These are phyloP conservation scores for Barnettozyma salicaria DNA, from an alignment of 805 yeast genomes.

Conservation along the genomic window DNA sequence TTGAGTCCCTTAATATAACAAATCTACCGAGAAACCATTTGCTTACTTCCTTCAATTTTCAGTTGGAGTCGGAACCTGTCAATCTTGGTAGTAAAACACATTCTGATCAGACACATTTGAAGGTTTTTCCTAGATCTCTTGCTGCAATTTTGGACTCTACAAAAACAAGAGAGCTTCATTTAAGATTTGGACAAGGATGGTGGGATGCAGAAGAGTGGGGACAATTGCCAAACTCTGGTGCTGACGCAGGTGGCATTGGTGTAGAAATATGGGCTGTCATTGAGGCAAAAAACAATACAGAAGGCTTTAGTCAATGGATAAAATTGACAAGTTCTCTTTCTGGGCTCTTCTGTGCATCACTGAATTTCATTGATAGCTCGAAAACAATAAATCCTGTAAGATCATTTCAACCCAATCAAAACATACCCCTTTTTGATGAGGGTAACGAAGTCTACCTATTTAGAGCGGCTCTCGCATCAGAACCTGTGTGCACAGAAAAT, in stretches of 20 bases:
- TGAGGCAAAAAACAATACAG: constrained; percentile 50
- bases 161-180: constrained; percentile 66
- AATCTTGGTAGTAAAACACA: constrained; percentile 19
- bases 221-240: constrained; percentile 64
- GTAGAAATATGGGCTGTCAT: constrained; percentile 89
- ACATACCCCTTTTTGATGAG: constrained; percentile 26
- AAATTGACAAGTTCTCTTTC: constrained; percentile 68
- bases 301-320: constrained; percentile 64
- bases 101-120: constrained; percentile 41
- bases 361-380: constrained; percentile 78
- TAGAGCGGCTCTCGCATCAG: constrained; percentile 88
- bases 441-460: constrained; percentile 46
- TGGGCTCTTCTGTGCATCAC: constrained; percentile 91
- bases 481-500: constrained; percentile 95
- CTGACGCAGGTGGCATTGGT: constrained; percentile 83
- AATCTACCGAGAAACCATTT: constrained; percentile 73
- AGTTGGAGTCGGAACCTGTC: constrained; percentile 46
- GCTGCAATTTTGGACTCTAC: constrained; percentile 70
- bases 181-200: constrained; percentile 89
- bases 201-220: constrained; percentile 94
- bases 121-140: constrained; percentile 71
- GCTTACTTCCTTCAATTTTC: constrained; percentile 66
- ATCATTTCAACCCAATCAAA: constrained; percentile 26
- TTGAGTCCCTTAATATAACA: constrained; percentile 54
- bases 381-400: constrained; percentile 65